Evolutionary conservation across 2,329 filamentous ascomycete genomes (phyloP), one percentile per base, ranked within the genome.

Genomic region (Elsinoe perseae): DNA sequence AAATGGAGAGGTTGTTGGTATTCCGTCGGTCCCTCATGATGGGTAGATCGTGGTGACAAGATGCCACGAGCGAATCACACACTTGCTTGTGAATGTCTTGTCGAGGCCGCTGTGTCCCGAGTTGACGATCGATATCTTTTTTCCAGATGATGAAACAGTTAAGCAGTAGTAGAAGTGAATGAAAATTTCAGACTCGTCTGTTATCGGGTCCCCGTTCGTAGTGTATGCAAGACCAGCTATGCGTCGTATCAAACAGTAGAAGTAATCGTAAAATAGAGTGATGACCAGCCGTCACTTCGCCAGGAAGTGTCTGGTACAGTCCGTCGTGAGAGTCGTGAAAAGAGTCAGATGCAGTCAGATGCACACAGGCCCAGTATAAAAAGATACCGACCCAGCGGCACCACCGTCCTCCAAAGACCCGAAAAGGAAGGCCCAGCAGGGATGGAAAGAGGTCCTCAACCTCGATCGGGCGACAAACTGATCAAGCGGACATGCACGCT

Each of bases 21-120:
- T 76, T 76, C 59, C 73, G 68, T 61, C 74, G 68, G 61, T 71
- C 72, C 60, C 74, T 71, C 74, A 77, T 76, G 50, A 56, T 64
- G 53, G 48, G 48, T n/a, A 23, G 16, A 34, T 23, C 30, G 12
- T 36, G 28, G n/a, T n/a, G 48, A 7, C 16, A 18, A 30, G 8
- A 14, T 36, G 32, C 32, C 32, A 36, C 9, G 12, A 14, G 32
- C 32, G 32, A 14, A 14, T 36, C 32, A 36, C 32, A 36, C 32
- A 14, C 32, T 36, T 30, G 12, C 4, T 36, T 36, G 32, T 36
- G 12, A 14, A 36, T 9, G 32, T 7, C 10, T 36, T 36, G 32
- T 36, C 32, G 32, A 6, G n/a, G 10, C 32, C 32, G n/a, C 9
- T 36, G 10, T 14, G 32, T 3, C 32, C n/a, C 12, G 4, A 3